Evolutionary conservation across 768 basidiomycete species (phyloP).

Genomic region (Lentinula edodes): DNA sequence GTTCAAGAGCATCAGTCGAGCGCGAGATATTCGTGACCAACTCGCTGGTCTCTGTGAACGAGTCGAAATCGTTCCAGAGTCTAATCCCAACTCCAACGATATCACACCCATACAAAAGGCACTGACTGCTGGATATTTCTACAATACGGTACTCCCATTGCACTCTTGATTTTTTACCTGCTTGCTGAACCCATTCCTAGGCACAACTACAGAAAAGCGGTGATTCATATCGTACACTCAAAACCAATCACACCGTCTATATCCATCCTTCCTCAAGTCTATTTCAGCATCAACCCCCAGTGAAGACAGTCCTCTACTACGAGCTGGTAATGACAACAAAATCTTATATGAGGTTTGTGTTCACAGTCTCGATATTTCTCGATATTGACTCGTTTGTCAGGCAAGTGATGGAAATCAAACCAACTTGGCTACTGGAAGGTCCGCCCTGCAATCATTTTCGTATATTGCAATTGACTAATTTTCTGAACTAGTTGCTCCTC

Average conservation of each 20-base stretch:
- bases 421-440: constrained; percentile 90
- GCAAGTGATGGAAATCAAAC: constrained; percentile 98
- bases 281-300: constrained; percentile 93
- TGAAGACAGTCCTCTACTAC: constrained; percentile 88
- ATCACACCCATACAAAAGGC: constrained; percentile 94
- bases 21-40: constrained; percentile 95
- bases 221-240: constrained; percentile 94
- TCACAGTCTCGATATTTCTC: neutral
- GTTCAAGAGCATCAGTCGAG: constrained; percentile 90
- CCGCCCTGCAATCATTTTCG: constrained; percentile 17
- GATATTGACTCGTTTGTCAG: constrained; percentile 26
- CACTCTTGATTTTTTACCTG: neutral
- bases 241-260: constrained; percentile 93
- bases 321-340: constrained; percentile 97
- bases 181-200: constrained; percentile 27
- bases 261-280: constrained; percentile 94
- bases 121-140: constrained; percentile 92
- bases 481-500: constrained; percentile 71
- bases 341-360: constrained; percentile 80
- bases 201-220: constrained; percentile 93
- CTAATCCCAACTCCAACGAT: constrained; percentile 90
- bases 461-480: constrained; percentile 7
- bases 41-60: constrained; percentile 94
- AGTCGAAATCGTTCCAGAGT: constrained; percentile 85
- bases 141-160: constrained; percentile 66